phyloP scores from a whole-genome alignment of 2,329 filamentous ascomycete species.

The Microcyclospora tardicrescens region DNA sequence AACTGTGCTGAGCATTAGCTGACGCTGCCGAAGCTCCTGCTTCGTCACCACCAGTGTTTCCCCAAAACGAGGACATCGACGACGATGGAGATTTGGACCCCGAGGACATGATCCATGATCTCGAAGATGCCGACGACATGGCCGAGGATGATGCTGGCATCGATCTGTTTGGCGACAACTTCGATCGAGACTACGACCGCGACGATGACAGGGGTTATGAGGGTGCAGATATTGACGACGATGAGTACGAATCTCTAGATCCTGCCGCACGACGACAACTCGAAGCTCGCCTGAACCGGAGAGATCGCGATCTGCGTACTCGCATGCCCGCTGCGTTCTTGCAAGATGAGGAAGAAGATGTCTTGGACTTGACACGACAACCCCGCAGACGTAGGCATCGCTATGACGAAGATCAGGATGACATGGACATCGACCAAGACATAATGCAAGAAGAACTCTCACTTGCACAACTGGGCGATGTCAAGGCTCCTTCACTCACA shows the following conservation, averaged over 20 bases:
- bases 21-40: constrained; percentile 31
- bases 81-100: constrained; percentile 59
- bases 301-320: constrained; percentile 59
- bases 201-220: constrained; percentile 50
- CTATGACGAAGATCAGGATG: constrained; percentile 90
- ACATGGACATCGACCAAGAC: constrained; percentile 75
- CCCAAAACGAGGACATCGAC: constrained; percentile 52
- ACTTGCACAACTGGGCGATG: constrained; percentile 77
- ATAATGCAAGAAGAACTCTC: constrained; percentile 94
- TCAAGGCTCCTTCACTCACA: constrained; percentile 83
- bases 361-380: constrained; percentile 74
- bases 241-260: constrained; percentile 58
- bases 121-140: constrained; percentile 55
- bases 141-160: constrained; percentile 59
- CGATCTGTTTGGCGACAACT: constrained; percentile 58
- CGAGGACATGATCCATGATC: constrained; percentile 49
- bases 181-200: constrained; percentile 47
- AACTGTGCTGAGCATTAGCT: not conserved
- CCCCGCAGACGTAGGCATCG: constrained; percentile 73
- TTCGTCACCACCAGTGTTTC: constrained; percentile 53
- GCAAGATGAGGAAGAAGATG: constrained; percentile 64
- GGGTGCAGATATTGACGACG: constrained; percentile 59
- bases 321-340: constrained; percentile 61
- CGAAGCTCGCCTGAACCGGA: constrained; percentile 58
- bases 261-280: constrained; percentile 54